Evolutionary conservation across 2,329 filamentous ascomycete genomes (phyloP), one percentile per base, ranked within the genome.

Genomic region (Colletotrichum liriopes): DNA sequence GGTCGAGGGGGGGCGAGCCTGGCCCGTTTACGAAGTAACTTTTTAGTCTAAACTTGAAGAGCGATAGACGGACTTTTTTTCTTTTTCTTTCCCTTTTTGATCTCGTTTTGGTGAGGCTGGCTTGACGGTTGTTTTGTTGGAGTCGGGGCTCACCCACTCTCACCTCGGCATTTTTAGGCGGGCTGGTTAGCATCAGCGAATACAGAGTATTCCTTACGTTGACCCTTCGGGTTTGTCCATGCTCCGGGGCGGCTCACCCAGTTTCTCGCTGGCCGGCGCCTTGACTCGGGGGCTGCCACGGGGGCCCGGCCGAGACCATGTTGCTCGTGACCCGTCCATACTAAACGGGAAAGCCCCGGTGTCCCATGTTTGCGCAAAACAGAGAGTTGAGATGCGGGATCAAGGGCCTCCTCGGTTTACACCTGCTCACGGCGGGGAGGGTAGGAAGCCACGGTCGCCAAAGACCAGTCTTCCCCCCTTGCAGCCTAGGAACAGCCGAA

Each of bases 41-140:
- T 55, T 23, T 16, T 26, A 58, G 54, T 58, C n/a, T 26, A 23
- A 41, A 55, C 54, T 58, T 58, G 12, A 58, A 41, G 35, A 63
- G 60, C 60, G 60, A 63, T 63, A 63, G 60, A 63, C n/a, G 61
- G 37, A 41, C 23, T 32, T 60, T 5, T 26, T 26, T 39, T 26
- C 18, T 26, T 39, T 26, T 23, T 23, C 35, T 55, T 55, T 1
- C 9, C 5, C 1, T 11, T 35, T 55, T 37, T 37, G 3, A 12
- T 23, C n/a, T 55, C n/a, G 29, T 23, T 7, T 49, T 61, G 18
- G 37, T 9, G 61, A 54, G 61, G 61, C 61, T 52, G 47, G 47
- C 61, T 54, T 52, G 35, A 64, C 37, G 37, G 49, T 18, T n/a
- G 58, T 35, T 54, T 23, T 43, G 37, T 64, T 35, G 61, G 61